Evolutionary conservation across 2,329 filamentous ascomycete species (phyloP), one percentile per base, ranked within the genome.

Genomic region (Neofusicoccum parvum): DNA sequence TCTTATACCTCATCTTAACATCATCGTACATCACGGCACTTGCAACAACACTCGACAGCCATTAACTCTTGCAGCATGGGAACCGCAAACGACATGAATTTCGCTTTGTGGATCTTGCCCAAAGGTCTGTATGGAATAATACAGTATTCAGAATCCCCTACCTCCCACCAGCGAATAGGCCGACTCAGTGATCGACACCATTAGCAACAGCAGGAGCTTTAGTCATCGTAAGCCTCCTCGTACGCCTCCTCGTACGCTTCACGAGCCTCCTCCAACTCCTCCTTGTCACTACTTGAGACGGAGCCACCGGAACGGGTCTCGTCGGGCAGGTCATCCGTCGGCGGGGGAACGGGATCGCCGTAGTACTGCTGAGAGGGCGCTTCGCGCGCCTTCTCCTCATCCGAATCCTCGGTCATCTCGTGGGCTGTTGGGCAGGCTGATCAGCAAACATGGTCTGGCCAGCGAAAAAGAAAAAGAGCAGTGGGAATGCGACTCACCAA

Each of bases 401-500:
- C 63, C 17, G 63, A 65, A 7, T 64, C 50, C 50, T 64, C 62
- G 9, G 27, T 37, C 41, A 64, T 15, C 41, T 64, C 63, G 20
- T 65, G 63, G 32, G 63, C 63, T 65, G n/a, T 32, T 32, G 3
- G 3, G 15, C 17, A 6, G 17, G 6, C 4, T 27, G 23, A 27
- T 65, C 17, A 65, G 63, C 63, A 54, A 32, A 10, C 41, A 54
- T 34, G 3, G 32, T 41, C 14, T 5, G 10, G 9, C 7, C 46
- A 41, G 34, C 6, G 43, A n/a, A 23, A 32, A 27, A 27, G 41
- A 23, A 20, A 32, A 32, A 32, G 4, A 37, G 45, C 17, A n/a
- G 27, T 11, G 48, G 32, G n/a, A 6, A 39, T 23, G 53, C 54
- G 58, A 79, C 82, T 66, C 80, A 89, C 87, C 78, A 14, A 87